These are phyloP conservation scores for Agroathelia rolfsii DNA, from an alignment of 1,284 basidiomycete genomes.

Conservation along the genomic window DNA sequence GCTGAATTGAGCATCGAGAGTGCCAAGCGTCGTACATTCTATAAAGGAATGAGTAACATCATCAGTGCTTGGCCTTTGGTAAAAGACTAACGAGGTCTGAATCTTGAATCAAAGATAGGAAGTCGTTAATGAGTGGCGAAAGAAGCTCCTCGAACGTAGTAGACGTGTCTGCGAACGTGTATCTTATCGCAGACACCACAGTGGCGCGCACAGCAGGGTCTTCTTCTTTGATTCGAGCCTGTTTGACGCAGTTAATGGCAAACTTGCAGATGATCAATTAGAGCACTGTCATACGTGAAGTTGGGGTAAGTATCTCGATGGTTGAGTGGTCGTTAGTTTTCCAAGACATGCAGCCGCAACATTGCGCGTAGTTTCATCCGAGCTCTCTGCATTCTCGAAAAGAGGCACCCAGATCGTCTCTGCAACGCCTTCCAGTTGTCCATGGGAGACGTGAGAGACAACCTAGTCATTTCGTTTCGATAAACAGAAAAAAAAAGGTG, in stretches of 20 bases:
- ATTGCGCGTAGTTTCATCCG: conserved; percentile 88
- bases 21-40: conserved; percentile 83
- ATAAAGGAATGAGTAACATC: conserved; percentile 4
- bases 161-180: conserved; percentile 86
- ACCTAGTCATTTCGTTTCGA: conserved; percentile 38
- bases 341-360: conserved; percentile 96
- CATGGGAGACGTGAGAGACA: conserved; percentile 80
- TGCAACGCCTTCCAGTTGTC: conserved; percentile 76
- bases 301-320: conserved; percentile 81
- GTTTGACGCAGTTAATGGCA: conserved; percentile 6
- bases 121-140: conserved; percentile 79
- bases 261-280: not conserved
- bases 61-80: conserved; percentile 5
- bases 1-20: conserved; percentile 89
- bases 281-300: conserved; percentile 56
- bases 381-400: conserved; percentile 75
- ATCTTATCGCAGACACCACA: conserved; percentile 89
- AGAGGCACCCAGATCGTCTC: conserved; percentile 86
- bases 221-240: conserved; percentile 61
- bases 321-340: conserved; percentile 86
- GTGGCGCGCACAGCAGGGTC: conserved; percentile 75
- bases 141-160: conserved; percentile 83
- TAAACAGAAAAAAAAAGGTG: conserved; percentile 2
- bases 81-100: conserved; percentile 59
- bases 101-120: conserved; percentile 83